Base-by-base conservation (phyloP, 768 basidiomycete species). In the Boletus huronensis region DNA sequence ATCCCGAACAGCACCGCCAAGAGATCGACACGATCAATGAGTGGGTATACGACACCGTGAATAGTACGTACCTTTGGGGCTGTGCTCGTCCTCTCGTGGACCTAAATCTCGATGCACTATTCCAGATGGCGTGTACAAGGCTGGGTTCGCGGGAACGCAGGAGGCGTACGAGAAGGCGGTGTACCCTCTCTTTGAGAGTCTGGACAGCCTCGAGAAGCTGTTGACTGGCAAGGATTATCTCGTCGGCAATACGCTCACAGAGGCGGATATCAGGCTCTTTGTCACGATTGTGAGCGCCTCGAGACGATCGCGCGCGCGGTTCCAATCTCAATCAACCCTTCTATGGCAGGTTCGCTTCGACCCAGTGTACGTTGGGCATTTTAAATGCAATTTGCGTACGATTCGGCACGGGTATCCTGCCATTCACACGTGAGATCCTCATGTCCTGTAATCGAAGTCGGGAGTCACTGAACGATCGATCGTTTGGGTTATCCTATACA, bases 381-480 rank as follows among this genome's bases (percentile, higher is more conserved):
- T 98, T 81, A 98, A 98, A 63, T 95, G 93, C 75, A 94, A 96
- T 76, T 68, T 92, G 59, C 84, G 87, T 29, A 84, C 81, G 40
- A 90, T 97, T 66, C 90, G 95, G 23, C 75, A 84, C 64, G 89
- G 89, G 6, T 98, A 94, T 71, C 94, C 95, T 19, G 80, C 84
- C 45, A 81, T 97, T 46, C 81, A 98, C 73, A 67, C 68, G 83
- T 64, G 29, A 58, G 59, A 35, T 52, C 7, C 16, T 26, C 25
- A 35, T 32, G 11, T 25, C n/a, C 4, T 34, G 1, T 11, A 29
- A 25, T 17, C 38, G 1, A 35, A 4, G 17, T 32, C 0, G 16
- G n/a, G 35, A 13, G 11, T 44, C 29, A 5, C 39, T 57, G 1
- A 54, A 35, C 32, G 39, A 52, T 50, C 43, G 41, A 41, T 52